Conservation (phyloP, 225 moss, liverwort and hornwort genomes). For the Rhytidiadelphus loreus region DNA sequence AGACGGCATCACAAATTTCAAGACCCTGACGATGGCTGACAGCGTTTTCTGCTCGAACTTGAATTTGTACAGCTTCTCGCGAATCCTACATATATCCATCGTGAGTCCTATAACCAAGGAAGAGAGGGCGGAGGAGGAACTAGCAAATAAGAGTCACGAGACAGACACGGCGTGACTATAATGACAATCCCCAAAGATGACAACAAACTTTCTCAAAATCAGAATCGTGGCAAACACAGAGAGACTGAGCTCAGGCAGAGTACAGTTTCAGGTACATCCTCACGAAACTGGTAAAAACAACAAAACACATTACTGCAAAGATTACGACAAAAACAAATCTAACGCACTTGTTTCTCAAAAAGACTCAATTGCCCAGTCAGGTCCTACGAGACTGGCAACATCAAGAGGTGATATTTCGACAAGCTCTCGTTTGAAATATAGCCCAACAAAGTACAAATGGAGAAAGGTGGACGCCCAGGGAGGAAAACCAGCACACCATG, state of each 20-base stretch:
- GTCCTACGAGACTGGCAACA: neutral
- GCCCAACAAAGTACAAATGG: neutral
- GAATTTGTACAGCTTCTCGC: constrained; percentile 94
- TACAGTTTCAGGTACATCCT: neutral
- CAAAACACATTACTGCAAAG: neutral
- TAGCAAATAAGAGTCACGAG: too few relatives aligned
- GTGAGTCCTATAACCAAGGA: constrained; percentile 16
- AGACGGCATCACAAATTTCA: constrained; percentile 45
- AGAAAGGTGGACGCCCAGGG: neutral
- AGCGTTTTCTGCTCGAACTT: constrained; percentile 79
- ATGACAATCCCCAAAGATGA: too few relatives aligned
- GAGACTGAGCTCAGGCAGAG: neutral
- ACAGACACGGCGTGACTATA: too few relatives aligned
- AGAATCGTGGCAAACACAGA: too few relatives aligned
- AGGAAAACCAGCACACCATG: constrained; percentile 10
- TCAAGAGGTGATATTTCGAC: neutral
- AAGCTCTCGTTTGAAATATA: neutral
- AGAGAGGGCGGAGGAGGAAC: too few relatives aligned
- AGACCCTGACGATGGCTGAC: constrained; percentile 82
- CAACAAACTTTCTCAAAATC: too few relatives aligned
- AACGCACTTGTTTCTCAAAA: neutral
- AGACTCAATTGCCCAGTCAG: neutral
- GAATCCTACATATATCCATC: constrained; percentile 91
- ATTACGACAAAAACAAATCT: neutral
- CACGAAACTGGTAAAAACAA: neutral